Evolutionary conservation across 2,329 filamentous ascomycete genomes (phyloP).

Genomic region (Chaetoscypha palmicola): DNA sequence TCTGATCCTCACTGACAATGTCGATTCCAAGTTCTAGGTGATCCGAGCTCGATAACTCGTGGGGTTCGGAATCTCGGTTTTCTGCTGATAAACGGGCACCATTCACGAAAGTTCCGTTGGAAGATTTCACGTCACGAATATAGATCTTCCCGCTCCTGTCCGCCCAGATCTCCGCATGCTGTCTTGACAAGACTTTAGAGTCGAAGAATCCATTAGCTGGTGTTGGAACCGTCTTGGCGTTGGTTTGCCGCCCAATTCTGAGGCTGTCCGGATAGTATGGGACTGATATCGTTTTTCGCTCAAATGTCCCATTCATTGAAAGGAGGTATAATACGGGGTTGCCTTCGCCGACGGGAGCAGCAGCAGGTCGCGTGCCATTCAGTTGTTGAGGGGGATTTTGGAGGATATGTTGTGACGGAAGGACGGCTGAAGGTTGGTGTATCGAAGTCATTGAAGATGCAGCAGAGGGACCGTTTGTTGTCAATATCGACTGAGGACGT

Average conservation of each 20-base stretch:
- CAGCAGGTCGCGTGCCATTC: slow-evolving; percentile 46
- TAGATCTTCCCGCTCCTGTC: slow-evolving; percentile 80
- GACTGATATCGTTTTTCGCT: slow-evolving; percentile 91
- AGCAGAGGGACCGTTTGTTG: slow-evolving; percentile 50
- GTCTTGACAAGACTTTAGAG: slow-evolving; percentile 91
- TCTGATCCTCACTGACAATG: slow-evolving; percentile 97
- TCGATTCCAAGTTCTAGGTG: slow-evolving; percentile 94
- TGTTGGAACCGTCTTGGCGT: slow-evolving; percentile 90
- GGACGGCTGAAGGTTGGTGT: slow-evolving; percentile 49
- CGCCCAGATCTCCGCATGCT: slow-evolving; percentile 95
- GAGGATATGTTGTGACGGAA: slow-evolving; percentile 62
- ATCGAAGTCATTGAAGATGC: slow-evolving; percentile 56
- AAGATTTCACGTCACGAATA: slow-evolving; percentile 96
- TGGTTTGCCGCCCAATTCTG: slow-evolving; percentile 91
- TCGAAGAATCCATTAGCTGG: slow-evolving; percentile 93
- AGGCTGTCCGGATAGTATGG: slow-evolving; percentile 92
- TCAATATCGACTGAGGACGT: slow-evolving; percentile 53
- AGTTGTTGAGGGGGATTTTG: slow-evolving; percentile 50
- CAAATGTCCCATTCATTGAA: slow-evolving; percentile 93
- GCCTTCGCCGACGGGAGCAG: slow-evolving; percentile 39
- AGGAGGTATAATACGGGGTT: slow-evolving; percentile 78
- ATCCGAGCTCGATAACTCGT: slow-evolving; percentile 86
- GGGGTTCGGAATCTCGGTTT: slow-evolving; percentile 92
- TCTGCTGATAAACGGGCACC: slow-evolving; percentile 83
- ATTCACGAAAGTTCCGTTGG: slow-evolving; percentile 97